Evolutionary conservation across 371 early-diverging fungal genomes (phyloP).

Genomic region (Zychaea mexicana): DNA sequence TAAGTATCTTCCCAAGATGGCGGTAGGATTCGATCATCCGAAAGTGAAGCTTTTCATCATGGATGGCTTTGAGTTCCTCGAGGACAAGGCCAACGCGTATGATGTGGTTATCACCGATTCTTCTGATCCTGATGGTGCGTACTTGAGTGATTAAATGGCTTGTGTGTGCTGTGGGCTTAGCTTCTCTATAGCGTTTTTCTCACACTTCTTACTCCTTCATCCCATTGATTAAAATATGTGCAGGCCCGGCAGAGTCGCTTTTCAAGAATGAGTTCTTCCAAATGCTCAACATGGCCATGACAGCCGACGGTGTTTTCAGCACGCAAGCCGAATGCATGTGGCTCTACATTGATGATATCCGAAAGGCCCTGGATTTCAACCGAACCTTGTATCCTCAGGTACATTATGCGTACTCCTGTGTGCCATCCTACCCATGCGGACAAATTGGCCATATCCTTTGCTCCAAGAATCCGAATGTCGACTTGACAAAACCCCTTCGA

Average conservation of each 20-base stretch:
- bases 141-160: neutral
- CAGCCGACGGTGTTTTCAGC: slow-evolving; percentile 88
- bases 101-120: slow-evolving; percentile 98
- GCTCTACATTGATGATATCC: slow-evolving; percentile 92
- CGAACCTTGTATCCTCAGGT: slow-evolving; percentile 85
- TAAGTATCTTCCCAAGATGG: slow-evolving; percentile 91
- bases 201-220: too few relatives aligned
- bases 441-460: slow-evolving; percentile 95
- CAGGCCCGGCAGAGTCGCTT: slow-evolving; percentile 93
- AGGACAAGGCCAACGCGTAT: slow-evolving; percentile 82
- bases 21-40: slow-evolving; percentile 91
- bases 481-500: slow-evolving; percentile 80
- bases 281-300: slow-evolving; percentile 88
- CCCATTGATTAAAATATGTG: too few relatives aligned
- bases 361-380: slow-evolving; percentile 78
- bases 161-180: neutral
- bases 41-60: slow-evolving; percentile 93
- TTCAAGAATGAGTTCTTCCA: slow-evolving; percentile 90
- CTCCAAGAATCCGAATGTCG: slow-evolving; percentile 74
- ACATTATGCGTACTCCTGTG: slow-evolving; percentile 90
- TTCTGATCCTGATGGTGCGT: slow-evolving; percentile 92
- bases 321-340: slow-evolving; percentile 99
- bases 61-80: slow-evolving; percentile 93
- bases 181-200: too few relatives aligned
- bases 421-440: slow-evolving; percentile 97